Base-by-base conservation (phyloP, 352 stramenopile species). In the Pseudoperonospora humuli region DNA sequence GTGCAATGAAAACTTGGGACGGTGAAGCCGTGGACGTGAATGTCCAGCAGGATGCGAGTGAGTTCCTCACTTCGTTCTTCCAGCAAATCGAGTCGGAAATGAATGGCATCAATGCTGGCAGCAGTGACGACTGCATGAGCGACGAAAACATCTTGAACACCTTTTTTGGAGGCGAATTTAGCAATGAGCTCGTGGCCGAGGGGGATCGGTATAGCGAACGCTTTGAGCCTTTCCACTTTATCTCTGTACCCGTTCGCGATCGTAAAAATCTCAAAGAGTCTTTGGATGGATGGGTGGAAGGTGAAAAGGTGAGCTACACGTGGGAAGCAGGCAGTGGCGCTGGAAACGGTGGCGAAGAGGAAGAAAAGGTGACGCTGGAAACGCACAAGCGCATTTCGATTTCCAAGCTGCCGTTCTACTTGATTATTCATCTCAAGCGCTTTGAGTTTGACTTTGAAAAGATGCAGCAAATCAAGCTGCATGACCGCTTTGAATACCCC, bases 381-480 rank as follows among this genome's bases (percentile, higher is more conserved):
- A 96, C 88, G 0, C 70, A 88, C 55, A 97, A 97, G 51, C 68
- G 84, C 19, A 90, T 93, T 36, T 95, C 75, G 0, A 95, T 96
- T 49, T 72, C 77, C 1, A 84, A 86, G 40, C 66, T 97, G 13
- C 91, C 91, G 5, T 66, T 83, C 17, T 78, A 93, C 39, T 59
- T 98, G 19, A 88, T 97, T 25, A 88, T 98, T 40, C 93, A 98
- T 45, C 48, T 97, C 8, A 97, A 98, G 65, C 78, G 92, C 0
- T 98, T 98, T 34, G 89, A 97, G 46, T 97, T 97, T 51, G 87
- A 97, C 57, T 96, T 96, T 27, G 87, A 96, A 43, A 91, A 80
- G 9, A 95, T 97, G 81, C 82, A 95, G 34, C 86, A 95, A 57
- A 88, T 79, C 31, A 97, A 98, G 45, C 76, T 97, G 1, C 96